A percentile compares a stretch with the other conserved stretches of the same genome.
phyloP scores from a whole-genome alignment of 2,329 filamentous ascomycete species.

The Sarocladium strictum region DNA sequence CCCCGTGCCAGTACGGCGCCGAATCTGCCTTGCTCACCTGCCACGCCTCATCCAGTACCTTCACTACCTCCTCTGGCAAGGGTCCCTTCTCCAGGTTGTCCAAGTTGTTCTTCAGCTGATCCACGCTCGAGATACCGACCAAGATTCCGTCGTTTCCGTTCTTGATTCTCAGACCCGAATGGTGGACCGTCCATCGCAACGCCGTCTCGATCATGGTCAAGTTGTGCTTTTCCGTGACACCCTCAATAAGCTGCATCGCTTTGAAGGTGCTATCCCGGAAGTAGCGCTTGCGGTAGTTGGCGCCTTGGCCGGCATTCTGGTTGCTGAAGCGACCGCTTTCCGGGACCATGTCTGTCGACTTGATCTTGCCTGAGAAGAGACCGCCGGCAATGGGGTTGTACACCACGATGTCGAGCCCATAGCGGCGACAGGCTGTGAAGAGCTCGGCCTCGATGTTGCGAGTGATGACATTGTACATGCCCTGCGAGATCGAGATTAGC shows the following conservation, averaged over 20 bases:
- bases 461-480: slow-evolving; percentile 80
- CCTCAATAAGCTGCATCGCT: slow-evolving; percentile 63
- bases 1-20: slow-evolving; percentile 49
- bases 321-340: slow-evolving; percentile 66
- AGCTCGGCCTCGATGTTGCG: slow-evolving; percentile 71
- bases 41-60: slow-evolving; percentile 75
- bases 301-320: slow-evolving; percentile 39
- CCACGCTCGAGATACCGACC: slow-evolving; percentile 51
- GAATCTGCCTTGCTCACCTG: slow-evolving; percentile 54
- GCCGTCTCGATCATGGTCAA: slow-evolving; percentile 68
- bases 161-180: slow-evolving; percentile 52
- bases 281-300: slow-evolving; percentile 61
- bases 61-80: slow-evolving; percentile 68
- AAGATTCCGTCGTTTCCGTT: slow-evolving; percentile 53
- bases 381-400: slow-evolving; percentile 82
- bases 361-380: slow-evolving; percentile 75
- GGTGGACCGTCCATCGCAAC: slow-evolving; percentile 67
- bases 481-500: slow-evolving; percentile 24
- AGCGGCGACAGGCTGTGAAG: slow-evolving; percentile 66
- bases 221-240: slow-evolving; percentile 59
- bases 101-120: slow-evolving; percentile 53
- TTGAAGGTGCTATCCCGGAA: slow-evolving; percentile 60
- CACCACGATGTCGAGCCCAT: slow-evolving; percentile 71
- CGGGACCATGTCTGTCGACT: slow-evolving; percentile 56
- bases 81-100: slow-evolving; percentile 60